Base-by-base conservation (phyloP, 441 rosid genomes). In the Erodium chrysanthum region DNA sequence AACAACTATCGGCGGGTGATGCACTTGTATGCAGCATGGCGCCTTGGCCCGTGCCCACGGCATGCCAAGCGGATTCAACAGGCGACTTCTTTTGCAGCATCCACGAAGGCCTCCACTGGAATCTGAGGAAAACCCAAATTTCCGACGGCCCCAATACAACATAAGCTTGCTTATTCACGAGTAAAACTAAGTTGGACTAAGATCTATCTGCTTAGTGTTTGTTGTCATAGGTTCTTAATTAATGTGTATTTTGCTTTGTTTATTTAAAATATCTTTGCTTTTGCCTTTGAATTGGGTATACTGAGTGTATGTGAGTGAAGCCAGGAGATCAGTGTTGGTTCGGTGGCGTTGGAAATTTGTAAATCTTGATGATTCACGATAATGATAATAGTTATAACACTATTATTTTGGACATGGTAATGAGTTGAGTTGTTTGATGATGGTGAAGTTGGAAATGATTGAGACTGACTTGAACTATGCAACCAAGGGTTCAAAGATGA, bases 31-130 rank as follows among this genome's bases (percentile, higher is more conserved):
- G 97, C 84, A 83, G 99, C 78, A 92, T 95, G 89, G 99, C 98
- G 9, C 92, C 93, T 27, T 95, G 98, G 92, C 98, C 99, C 1
- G 98, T 95, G 65, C 95, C 98, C 29, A 95, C 97, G 0, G 96
- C 99, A 20, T 95, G 99, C 69, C 88, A 80, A 42, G 84, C 56
- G 14, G 97, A 95, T 69, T 91, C 99, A 7, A 95, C 99, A 1
- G 73, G 77, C 0, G 97, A 95, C 74, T 95, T 95, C 78, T 74
- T 95, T 35, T 89, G 74, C 44, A 95, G 99, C 81, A 95, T 95
- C 76, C 97, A 90, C 0, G 97, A 95, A 0, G 96, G 96, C 68
- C 97, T 95, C 65, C 97, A 95, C 73, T 95, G 99, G 99, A 95
- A 95, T 77, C 71, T 79, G 68, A 85, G 99, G 74, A 88, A 90